Base-by-base conservation (phyloP, 345 rosid genomes). In the Salix dunnii region DNA sequence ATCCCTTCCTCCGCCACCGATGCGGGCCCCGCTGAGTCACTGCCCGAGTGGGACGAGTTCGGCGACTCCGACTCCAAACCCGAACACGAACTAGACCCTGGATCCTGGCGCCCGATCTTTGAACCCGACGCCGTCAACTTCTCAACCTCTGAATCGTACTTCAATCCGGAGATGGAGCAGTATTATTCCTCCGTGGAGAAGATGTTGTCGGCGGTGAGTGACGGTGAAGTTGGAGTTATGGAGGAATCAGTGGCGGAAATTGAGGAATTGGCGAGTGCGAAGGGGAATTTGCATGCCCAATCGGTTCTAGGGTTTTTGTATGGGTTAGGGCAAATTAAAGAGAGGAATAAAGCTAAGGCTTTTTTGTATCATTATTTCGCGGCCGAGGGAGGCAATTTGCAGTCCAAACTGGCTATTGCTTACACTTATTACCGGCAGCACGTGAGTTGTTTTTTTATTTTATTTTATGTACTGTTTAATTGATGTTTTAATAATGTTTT, bases 391-490 rank as follows among this genome's bases (percentile, higher is more conserved):
- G 98, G 92, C 43, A 96, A 85, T 82, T 82, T 89, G 84, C 99
- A 96, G 86, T 96, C 99, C 4, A 96, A 88, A 89, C 90, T 94
- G 98, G 92, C 96, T 40, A 86, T 96, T 27, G 99, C 99, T 0
- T 92, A 89, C 79, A 91, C 97, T 1, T 94, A 90, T 79, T 74
- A 86, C 11, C 94, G 99, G 1, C 99, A 96, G 86, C 93, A 92
- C 74, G 98, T 95, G 87, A 89, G 97, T 66, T 73, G 0, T 30
- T 5, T 36, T 35, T 4, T 49, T 68, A 20, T n/a, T n/a, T n/a
- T n/a, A 20, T 79, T 28, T 11, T 40, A 28, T 18, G 20, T 2
- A 69, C 71, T 30, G 3, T 11, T 17, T 67, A 10, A 16, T 17
- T 42, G 28, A 60, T 16, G 62, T 68, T 73, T 66, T 81, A 28